phyloP scores from a whole-genome alignment of 176 grass and related monocot genomes.

The Otatea glauca region DNA sequence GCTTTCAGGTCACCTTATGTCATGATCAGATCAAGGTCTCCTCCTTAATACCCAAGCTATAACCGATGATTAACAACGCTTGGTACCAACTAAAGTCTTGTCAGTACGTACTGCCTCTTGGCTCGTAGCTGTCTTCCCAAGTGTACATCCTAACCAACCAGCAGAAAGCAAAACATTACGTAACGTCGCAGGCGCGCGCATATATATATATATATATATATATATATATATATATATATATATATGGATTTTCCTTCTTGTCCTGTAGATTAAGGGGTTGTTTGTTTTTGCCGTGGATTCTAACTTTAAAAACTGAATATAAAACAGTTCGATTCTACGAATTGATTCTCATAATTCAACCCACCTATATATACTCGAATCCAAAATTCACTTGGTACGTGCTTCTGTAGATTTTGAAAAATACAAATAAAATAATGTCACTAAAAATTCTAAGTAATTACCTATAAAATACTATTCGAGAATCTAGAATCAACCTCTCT shows the following conservation, averaged over 20 bases:
- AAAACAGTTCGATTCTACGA: no score
- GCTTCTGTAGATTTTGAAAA: no score
- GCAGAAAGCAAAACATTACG: not conserved
- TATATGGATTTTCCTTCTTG: not conserved
- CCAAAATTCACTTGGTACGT: no score
- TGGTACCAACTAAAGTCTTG: not conserved
- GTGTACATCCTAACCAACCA: not conserved
- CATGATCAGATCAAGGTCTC: not conserved
- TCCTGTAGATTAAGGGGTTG: not conserved
- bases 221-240: not conserved
- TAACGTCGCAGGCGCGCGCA: not conserved
- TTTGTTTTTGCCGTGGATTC: no score
- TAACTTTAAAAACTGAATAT: no score
- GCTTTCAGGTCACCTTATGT: not conserved
- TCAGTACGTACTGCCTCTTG: not conserved
- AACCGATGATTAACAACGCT: not conserved
- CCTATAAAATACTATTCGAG: no score
- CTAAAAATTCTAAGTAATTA: no score
- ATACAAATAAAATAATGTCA: no score
- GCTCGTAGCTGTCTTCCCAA: not conserved
- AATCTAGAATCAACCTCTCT: no score
- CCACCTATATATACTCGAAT: no score
- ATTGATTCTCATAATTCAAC: no score
- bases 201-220: not conserved
- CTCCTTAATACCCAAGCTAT: not conserved